phyloP scores from a whole-genome alignment of 192 early-diverging fungal species.

The Coemansia sp. region DNA sequence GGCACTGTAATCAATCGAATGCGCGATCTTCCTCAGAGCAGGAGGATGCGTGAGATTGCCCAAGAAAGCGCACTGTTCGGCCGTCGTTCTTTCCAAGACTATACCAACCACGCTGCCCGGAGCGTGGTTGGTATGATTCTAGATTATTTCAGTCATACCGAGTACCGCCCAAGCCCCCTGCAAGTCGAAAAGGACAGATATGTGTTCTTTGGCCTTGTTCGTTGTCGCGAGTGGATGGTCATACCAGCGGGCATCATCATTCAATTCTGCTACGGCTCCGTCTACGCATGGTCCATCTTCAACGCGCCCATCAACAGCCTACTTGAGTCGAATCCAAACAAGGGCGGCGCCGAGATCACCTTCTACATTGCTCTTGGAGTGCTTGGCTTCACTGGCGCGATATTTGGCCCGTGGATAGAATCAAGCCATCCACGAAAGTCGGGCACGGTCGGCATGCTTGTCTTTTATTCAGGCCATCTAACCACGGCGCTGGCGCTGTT shows the following conservation, averaged over 20 bases:
- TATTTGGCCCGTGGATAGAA: slow-evolving; percentile 63
- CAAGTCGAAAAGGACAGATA: slow-evolving; percentile 38
- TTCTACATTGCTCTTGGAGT: slow-evolving; percentile 62
- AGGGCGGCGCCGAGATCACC: slow-evolving; percentile 55
- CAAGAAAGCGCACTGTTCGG: slow-evolving; percentile 41
- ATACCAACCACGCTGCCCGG: slow-evolving; percentile 3
- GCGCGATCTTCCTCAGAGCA: slow-evolving; percentile 6
- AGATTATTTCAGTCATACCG: slow-evolving; percentile 49
- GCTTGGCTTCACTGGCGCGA: slow-evolving; percentile 56
- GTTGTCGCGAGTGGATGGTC: slow-evolving; percentile 57
- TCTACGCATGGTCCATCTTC: slow-evolving; percentile 67
- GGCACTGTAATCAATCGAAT: slow-evolving; percentile 1
- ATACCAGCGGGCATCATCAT: slow-evolving; percentile 59
- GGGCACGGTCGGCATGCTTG: slow-evolving; percentile 45
- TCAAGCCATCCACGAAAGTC: slow-evolving; percentile 56
- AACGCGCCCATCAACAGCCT: slow-evolving; percentile 58
- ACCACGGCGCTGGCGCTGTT: slow-evolving; percentile 56
- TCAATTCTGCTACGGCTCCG: slow-evolving; percentile 62
- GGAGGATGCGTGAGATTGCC: slow-evolving; percentile 16
- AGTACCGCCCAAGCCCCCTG: slow-evolving; percentile 29
- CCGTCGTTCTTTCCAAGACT: slow-evolving; percentile 35
- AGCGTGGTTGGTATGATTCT: slow-evolving; percentile 20
- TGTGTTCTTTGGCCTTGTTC: slow-evolving; percentile 52
- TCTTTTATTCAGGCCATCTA: slow-evolving; percentile 58
- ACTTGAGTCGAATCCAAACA: slow-evolving; percentile 32